A percentile compares a stretch with the other conserved stretches of the same genome.
Evolutionary conservation across 2,329 filamentous ascomycete genomes (phyloP).

Genomic region (Calonectria pseudoturangicola): DNA sequence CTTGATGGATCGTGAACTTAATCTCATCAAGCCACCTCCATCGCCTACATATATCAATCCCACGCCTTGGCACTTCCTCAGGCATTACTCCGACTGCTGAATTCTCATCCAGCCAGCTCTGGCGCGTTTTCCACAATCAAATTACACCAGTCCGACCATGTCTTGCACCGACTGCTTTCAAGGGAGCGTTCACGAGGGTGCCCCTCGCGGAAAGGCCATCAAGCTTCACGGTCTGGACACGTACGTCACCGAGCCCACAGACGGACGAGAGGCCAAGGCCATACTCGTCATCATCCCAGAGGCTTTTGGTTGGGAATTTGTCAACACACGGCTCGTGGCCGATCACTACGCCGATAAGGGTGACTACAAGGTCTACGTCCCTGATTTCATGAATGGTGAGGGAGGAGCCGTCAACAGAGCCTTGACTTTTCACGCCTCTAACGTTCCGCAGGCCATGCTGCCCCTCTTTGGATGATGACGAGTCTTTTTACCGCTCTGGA

Average conservation of each 20-base stretch:
- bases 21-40: background rate
- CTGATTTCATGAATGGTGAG: slow-evolving; percentile 71
- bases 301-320: slow-evolving; percentile 72
- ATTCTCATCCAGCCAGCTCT: background rate
- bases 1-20: background rate
- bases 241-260: slow-evolving; percentile 65
- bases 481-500: slow-evolving; percentile 53
- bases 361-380: slow-evolving; percentile 70
- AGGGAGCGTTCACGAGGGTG: slow-evolving; percentile 66
- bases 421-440: background rate
- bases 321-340: slow-evolving; percentile 71
- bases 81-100: too few relatives aligned
- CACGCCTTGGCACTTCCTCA: background rate
- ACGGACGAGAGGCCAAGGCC: slow-evolving; percentile 60
- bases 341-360: slow-evolving; percentile 72
- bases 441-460: slow-evolving; percentile 52
- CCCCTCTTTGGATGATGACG: slow-evolving; percentile 57
- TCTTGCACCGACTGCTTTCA: slow-evolving; percentile 66
- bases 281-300: slow-evolving; percentile 74
- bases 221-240: slow-evolving; percentile 68
- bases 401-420: too few relatives aligned
- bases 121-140: too few relatives aligned
- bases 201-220: slow-evolving; percentile 65
- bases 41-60: background rate
- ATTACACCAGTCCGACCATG: slow-evolving; percentile 48